Evolutionary conservation across 768 basidiomycete species (phyloP), one percentile per base, ranked within the genome.

Genomic region (Phlegmacium glaucopus): DNA sequence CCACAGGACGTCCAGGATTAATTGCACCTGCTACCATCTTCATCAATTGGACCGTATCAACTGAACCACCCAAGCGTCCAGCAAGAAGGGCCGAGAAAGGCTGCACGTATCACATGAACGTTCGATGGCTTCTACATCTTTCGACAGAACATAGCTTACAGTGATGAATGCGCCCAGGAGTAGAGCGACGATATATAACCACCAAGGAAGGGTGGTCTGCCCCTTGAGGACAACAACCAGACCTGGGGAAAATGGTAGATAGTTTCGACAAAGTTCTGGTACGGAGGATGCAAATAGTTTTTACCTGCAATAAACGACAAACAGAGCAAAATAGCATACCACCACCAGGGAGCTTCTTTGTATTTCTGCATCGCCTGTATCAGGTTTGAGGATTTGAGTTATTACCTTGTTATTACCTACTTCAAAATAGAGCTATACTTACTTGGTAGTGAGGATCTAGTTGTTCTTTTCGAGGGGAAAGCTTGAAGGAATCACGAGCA

Each of bases 1-100:
- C 83, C 4, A 85, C 78, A 0, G 83, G 83, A 39, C 76, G 72
- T 36, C 83, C 83, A 6, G 82, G 79, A 55, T 79, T 78, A 8
- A 83, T 64, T 2, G 73, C 75, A 11, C 79, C 79, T 9, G 77
- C 80, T 13, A 81, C 73, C 80, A 84, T 83, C 63, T 81, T 80
- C 76, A 82, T 80, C 47, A 84, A 57, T 55, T 80, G 77, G 52
- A 75, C 78, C 5, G 82, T 83, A 3, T 74, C 75, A 38, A 85
- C 67, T 22, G n/a, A n/a, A n/a, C n/a, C n/a, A n/a, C n/a, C n/a
- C n/a, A n/a, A n/a, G n/a, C n/a, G n/a, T n/a, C n/a, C n/a, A n/a
- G n/a, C n/a, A n/a, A 84, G 67, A 5, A 80, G 53, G 0, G 75
- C 80, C 1, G 79, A 81, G 61, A 83, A 81, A 1, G 80, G 80